These are phyloP conservation scores for Ceratobasidium sp. DNA, from an alignment of 1,284 basidiomycete genomes.

Conservation along the genomic window DNA sequence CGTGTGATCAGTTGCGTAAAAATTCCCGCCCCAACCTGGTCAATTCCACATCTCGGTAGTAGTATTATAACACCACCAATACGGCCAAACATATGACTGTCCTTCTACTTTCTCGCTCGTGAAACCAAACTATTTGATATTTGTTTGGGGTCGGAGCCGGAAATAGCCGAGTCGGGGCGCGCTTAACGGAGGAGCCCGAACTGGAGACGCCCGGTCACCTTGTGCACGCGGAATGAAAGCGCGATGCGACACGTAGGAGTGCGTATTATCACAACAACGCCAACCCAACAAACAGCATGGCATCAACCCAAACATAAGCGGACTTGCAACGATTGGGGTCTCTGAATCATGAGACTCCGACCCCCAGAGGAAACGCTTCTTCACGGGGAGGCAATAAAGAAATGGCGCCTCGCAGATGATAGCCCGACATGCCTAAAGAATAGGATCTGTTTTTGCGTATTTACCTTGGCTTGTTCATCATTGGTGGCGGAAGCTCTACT, in stretches of 20 bases:
- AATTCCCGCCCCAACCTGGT: not conserved
- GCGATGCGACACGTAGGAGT: not conserved
- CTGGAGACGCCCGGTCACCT: not conserved
- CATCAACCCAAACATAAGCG: slow-evolving; percentile 2
- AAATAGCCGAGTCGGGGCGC: not conserved
- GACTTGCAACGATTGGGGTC: not conserved
- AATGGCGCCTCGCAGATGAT: slow-evolving; percentile 12
- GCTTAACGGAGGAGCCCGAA: slow-evolving; percentile 15
- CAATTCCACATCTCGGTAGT: too few species aligned
- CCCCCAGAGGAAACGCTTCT: slow-evolving; percentile 1
- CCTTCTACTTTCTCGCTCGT: too few species aligned
- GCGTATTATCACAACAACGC: not conserved
- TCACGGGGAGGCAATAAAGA: not conserved
- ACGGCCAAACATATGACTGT: not conserved
- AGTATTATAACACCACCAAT: too few species aligned
- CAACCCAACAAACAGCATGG: not conserved
- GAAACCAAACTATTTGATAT: not conserved
- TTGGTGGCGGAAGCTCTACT: not conserved
- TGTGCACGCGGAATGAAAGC: not conserved
- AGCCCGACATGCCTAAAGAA: slow-evolving; percentile 12
- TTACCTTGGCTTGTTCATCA: slow-evolving; percentile 3
- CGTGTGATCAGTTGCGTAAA: too few species aligned
- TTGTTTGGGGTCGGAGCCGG: not conserved
- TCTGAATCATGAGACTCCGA: slow-evolving; percentile 25
- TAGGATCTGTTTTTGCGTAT: not conserved